Evolutionary conservation across 306 rosid genomes (phyloP).

Genomic region (Castanopsis chinensis): DNA sequence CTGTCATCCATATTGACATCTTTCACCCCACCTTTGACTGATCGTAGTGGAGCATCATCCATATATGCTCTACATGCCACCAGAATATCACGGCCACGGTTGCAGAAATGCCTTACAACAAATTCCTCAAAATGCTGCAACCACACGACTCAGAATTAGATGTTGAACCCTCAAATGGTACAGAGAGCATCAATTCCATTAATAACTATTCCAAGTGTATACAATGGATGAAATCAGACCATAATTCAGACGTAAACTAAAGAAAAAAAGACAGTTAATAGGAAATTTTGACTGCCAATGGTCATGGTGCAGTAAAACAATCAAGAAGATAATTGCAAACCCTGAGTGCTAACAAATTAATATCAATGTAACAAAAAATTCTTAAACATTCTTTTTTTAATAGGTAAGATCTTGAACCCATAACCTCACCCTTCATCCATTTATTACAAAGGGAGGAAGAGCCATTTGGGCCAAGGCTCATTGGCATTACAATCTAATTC

Average conservation of each 20-base stretch:
- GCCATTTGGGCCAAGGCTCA: too few species aligned
- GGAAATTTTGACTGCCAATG: not conserved
- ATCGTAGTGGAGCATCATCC: conserved; percentile 87
- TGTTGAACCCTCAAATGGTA: not conserved
- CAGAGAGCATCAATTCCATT: too few species aligned
- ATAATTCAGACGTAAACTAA: not conserved
- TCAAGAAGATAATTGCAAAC: not conserved
- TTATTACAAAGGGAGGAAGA: too few species aligned
- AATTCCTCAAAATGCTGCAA: conserved; percentile 78
- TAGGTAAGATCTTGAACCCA: too few species aligned
- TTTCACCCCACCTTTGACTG: conserved; percentile 78
- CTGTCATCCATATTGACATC: conserved; percentile 67
- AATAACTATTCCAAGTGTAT: too few species aligned
- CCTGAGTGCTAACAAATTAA: not conserved
- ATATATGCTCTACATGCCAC: conserved; percentile 74
- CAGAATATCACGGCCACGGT: conserved; percentile 58
- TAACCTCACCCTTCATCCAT: too few species aligned
- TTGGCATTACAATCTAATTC: not conserved
- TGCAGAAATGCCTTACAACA: conserved; percentile 65
- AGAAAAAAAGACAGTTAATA: not conserved
- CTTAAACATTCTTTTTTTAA: not conserved
- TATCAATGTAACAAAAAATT: not conserved
- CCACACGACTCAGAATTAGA: conserved; percentile 21
- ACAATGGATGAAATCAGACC: too few species aligned
- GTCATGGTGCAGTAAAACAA: not conserved